Evolutionary conservation across 768 basidiomycete genomes (phyloP), one percentile per base, ranked within the genome.

Genomic region (Clavaria fumosa): DNA sequence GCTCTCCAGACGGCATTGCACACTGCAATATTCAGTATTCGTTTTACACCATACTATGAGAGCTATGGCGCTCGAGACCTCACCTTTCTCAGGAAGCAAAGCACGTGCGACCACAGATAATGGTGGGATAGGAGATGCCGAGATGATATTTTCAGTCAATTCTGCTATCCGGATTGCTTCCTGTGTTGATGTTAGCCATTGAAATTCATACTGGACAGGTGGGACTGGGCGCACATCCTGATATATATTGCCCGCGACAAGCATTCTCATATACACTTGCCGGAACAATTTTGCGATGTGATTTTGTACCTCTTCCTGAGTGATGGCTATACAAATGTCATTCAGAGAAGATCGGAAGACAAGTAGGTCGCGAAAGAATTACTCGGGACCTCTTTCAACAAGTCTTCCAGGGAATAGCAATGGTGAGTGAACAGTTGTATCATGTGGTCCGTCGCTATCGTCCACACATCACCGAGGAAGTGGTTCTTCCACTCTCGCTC

Each of bases 401-500:
- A n/a, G n/a, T n/a, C n/a, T n/a, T n/a, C n/a, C n/a, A n/a, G n/a
- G n/a, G n/a, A n/a, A n/a, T n/a, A n/a, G n/a, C n/a, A n/a, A n/a
- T n/a, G n/a, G n/a, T n/a, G n/a, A n/a, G n/a, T n/a, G n/a, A n/a
- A n/a, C n/a, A n/a, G n/a, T n/a, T n/a, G n/a, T n/a, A n/a, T n/a
- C n/a, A n/a, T n/a, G n/a, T n/a, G n/a, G n/a, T n/a, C n/a, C n/a
- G n/a, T n/a, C n/a, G n/a, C n/a, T n/a, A n/a, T n/a, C n/a, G n/a
- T n/a, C n/a, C n/a, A 86, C 1, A 86, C 81, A 55, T 89, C 81
- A 5, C 73, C 75, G 40, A 96, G 68, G 58, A 75, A 76, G 57
- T 89, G 86, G 56, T 96, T 99, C 44, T 78, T 69, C 71, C 78
- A 86, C 38, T 78, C 72, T 42, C 77, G 69, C 56, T 74, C 70